Evolutionary conservation across 176 grass and related monocot species (phyloP).

Genomic region (Aegilops sharonensis): DNA sequence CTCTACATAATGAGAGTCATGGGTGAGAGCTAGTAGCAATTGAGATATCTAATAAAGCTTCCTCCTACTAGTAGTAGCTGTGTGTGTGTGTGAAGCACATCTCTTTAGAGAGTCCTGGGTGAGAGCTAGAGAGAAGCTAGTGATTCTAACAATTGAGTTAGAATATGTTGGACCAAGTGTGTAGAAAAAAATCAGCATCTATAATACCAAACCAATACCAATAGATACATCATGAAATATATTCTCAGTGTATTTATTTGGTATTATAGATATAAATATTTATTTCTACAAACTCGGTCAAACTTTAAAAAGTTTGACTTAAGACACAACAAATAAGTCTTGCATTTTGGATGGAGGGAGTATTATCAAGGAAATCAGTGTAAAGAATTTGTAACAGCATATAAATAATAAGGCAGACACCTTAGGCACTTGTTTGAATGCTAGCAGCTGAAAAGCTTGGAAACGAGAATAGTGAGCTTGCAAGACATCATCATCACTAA

Average conservation of each 20-base stretch:
- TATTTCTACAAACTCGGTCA: not conserved
- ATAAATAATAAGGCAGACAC: slow-evolving; percentile 35
- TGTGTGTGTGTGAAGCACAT: no score
- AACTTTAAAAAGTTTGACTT: not conserved
- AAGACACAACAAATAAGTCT: not conserved
- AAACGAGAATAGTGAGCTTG: slow-evolving; percentile 84
- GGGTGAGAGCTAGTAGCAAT: no score
- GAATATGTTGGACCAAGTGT: not conserved
- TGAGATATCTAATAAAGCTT: no score
- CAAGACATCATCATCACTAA: slow-evolving; percentile 87
- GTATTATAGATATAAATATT: not conserved
- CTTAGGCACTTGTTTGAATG: slow-evolving; percentile 96
- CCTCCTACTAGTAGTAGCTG: no score
- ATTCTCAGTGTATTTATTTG: not conserved
- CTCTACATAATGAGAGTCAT: no score
- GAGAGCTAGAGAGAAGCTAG: no score
- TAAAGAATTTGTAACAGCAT: slow-evolving; percentile 10
- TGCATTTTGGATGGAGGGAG: not conserved
- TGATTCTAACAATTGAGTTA: no score
- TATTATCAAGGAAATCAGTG: slow-evolving; percentile 14
- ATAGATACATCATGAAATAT: not conserved
- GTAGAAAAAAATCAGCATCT: not conserved
- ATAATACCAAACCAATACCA: not conserved
- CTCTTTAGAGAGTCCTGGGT: no score
- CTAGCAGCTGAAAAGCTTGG: slow-evolving; percentile 88